Evolutionary conservation across 2,329 filamentous ascomycete genomes (phyloP).

Genomic region (Cephalotrichum gorgonifer): DNA sequence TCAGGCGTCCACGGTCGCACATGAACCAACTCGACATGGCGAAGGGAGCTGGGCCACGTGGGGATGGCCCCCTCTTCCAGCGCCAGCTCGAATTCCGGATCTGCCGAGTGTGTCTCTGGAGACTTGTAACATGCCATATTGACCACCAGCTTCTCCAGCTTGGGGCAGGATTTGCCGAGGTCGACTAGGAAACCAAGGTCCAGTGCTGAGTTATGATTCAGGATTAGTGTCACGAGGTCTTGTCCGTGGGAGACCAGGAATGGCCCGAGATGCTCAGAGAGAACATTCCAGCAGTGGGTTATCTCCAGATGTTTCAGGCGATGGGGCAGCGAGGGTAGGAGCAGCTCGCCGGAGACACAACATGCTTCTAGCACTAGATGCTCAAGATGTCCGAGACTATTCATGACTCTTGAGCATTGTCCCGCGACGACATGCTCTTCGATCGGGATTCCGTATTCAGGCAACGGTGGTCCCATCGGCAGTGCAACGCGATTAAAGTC

Average conservation of each 20-base stretch:
- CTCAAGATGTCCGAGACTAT: slow-evolving; percentile 48
- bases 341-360: slow-evolving; percentile 54
- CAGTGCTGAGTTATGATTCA: slow-evolving; percentile 73
- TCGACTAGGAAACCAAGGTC: slow-evolving; percentile 63
- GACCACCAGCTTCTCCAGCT: slow-evolving; percentile 60
- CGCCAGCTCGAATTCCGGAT: slow-evolving; percentile 63
- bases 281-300: slow-evolving; percentile 68
- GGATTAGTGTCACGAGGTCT: slow-evolving; percentile 53
- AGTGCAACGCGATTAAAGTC: neutral
- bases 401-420: slow-evolving; percentile 17
- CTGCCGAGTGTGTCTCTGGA: slow-evolving; percentile 58
- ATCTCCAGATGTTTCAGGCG: slow-evolving; percentile 59
- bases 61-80: slow-evolving; percentile 57
- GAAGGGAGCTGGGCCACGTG: slow-evolving; percentile 65
- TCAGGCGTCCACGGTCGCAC: slow-evolving; percentile 63
- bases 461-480: neutral
- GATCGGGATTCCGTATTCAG: too few relatives aligned
- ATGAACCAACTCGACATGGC: slow-evolving; percentile 63
- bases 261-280: slow-evolving; percentile 50
- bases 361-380: slow-evolving; percentile 67
- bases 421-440: neutral
- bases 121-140: slow-evolving; percentile 71
- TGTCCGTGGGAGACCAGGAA: slow-evolving; percentile 61
- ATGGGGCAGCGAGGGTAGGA: slow-evolving; percentile 60
- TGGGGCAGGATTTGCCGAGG: slow-evolving; percentile 58